Evolutionary conservation across 768 basidiomycete species (phyloP), one percentile per base, ranked within the genome.

Genomic region (Boletus rufocinnamomeus): DNA sequence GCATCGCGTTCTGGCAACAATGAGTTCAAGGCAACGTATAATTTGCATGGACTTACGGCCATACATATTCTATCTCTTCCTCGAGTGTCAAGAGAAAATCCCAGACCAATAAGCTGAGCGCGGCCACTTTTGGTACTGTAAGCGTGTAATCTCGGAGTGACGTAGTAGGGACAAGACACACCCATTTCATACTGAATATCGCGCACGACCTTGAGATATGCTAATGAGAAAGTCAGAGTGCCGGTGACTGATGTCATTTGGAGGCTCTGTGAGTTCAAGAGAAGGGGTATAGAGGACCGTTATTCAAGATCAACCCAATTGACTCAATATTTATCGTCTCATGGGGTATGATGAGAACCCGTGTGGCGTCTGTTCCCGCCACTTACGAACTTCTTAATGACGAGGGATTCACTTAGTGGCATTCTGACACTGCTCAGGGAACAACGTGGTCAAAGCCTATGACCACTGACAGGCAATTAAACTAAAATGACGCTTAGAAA

Each of bases 51-150:
- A 11, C 46, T 61, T 54, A 77, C 75, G 60, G 62, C 73, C 75
- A 76, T 23, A 75, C 47, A 25, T 66, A 62, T 38, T 67, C 68
- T 1, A 67, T 58, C 47, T 73, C 75, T 16, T 58, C 64, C 27
- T 57, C 62, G 27, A 68, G 60, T 5, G 65, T 68, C 44, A 69
- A 52, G 4, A 73, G 19, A 17, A 63, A 52, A 30, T 76, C 75
- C 57, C 68, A 74, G 9, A 71, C 57, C 48, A 67, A 50, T 27
- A 76, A 58, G 8, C 56, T 50, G 40, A 70, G 46, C 3, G 69
- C 66, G 1, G 73, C 69, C 28, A 70, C 76, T 66, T 57, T 50
- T 1, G 19, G 2, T 6, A 21, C 17, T 17, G 32, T 60, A 30
- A 65, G 35, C 23, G 6, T 27, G 17, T 40, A 17, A 8, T 43